Evolutionary conservation across 2,329 filamentous ascomycete genomes (phyloP).

Genomic region (Aspergillus sp.): DNA sequence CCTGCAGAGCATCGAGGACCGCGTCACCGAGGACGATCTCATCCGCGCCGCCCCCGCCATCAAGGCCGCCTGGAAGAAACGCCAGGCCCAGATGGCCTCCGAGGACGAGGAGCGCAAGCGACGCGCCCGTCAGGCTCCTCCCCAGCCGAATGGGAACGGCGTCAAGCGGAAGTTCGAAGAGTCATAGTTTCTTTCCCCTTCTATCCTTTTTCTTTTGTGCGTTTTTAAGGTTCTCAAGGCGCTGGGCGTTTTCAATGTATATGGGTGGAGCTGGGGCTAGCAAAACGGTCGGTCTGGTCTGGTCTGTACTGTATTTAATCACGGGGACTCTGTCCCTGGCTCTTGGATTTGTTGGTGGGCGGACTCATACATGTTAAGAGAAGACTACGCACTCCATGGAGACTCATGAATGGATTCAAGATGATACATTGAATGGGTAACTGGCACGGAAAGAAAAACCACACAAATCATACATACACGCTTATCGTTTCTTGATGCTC

Average conservation of each 20-base stretch:
- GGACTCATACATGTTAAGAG: not conserved
- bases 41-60: conserved; percentile 68
- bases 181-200: conserved; percentile 13
- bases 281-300: not conserved
- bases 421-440: conserved; percentile 5
- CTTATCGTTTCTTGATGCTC: conserved; percentile 65
- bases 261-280: not conserved
- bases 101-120: conserved; percentile 27
- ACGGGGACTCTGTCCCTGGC: not conserved
- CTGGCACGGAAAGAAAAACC: conserved; percentile 14
- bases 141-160: conserved; percentile 34
- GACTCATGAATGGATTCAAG: not conserved
- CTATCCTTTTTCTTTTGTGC: conserved; percentile 3
- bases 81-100: conserved; percentile 41
- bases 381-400: not conserved
- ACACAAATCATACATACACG: conserved; percentile 17
- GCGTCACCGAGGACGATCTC: conserved; percentile 79
- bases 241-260: not conserved
- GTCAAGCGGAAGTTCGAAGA: conserved; percentile 44
- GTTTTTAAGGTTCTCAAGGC: not conserved
- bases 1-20: conserved; percentile 82
- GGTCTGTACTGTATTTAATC: not conserved
- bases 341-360: not conserved
- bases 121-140: conserved; percentile 23
- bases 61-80: conserved; percentile 75